Conservation (phyloP, 1,284 basidiomycete species). For the Heterobasidion occidentale region DNA sequence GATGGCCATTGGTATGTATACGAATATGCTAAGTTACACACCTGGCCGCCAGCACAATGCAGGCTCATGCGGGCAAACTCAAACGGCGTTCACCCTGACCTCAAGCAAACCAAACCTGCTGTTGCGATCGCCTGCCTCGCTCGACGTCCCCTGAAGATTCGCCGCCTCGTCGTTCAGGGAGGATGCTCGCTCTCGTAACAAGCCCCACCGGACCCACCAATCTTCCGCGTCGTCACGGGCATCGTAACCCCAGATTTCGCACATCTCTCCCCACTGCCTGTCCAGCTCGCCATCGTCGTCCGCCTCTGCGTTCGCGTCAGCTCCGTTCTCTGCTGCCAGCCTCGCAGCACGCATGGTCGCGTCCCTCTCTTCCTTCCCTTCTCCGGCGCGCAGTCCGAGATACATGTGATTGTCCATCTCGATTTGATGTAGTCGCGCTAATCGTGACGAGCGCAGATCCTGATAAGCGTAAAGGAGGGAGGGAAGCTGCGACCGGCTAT, state of each 20-base stretch:
- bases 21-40: neutral
- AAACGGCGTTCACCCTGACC: neutral
- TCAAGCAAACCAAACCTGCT: neutral
- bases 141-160: neutral
- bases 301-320: slow-evolving; percentile 1
- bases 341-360: slow-evolving; percentile 5
- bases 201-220: slow-evolving; percentile 7
- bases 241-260: slow-evolving; percentile 11
- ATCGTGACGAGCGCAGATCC: slow-evolving; percentile 17
- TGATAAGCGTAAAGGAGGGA: slow-evolving; percentile 18
- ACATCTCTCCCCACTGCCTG: slow-evolving; percentile 12
- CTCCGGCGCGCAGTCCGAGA: slow-evolving; percentile 10
- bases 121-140: neutral
- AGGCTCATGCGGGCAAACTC: neutral
- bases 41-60: neutral
- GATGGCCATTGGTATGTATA: too few species aligned
- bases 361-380: slow-evolving; percentile 12
- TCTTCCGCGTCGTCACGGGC: slow-evolving; percentile 11
- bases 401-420: slow-evolving; percentile 12
- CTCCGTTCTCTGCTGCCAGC: neutral
- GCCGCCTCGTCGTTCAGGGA: neutral
- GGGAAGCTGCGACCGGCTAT: slow-evolving; percentile 12
- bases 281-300: slow-evolving; percentile 12
- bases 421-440: slow-evolving; percentile 7
- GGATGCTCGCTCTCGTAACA: slow-evolving; percentile 4